Base-by-base conservation (phyloP, 441 rosid genomes). In the Erodium chrysanthum region DNA sequence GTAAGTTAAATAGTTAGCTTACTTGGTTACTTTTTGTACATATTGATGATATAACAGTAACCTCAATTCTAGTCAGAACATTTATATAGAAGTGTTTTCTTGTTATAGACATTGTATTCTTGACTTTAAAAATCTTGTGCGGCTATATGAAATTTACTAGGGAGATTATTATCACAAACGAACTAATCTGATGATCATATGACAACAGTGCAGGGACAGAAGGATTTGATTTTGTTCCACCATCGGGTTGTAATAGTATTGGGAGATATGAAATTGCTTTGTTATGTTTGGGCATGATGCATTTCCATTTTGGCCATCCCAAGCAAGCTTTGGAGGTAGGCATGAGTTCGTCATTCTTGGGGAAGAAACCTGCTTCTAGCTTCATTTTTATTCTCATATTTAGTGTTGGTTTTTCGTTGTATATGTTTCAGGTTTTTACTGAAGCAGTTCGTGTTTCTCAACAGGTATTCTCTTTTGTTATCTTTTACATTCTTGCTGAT, bases 261-360 rank as follows among this genome's bases (percentile, higher is more conserved):
- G 96, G 88, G 83, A 83, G 96, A 79, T 89, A 84, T 68, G 96
- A 88, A 83, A 82, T 85, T 79, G 96, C 84, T 70, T 82, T 88
- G 77, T 81, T 94, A 75, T 91, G 90, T 83, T 73, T 88, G 74
- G 99, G 97, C 76, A 87, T 91, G 96, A 79, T 89, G 94, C 97
- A 94, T 78, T 88, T 87, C 77, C 93, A 88, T 84, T 88, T 89
- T 78, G 99, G 99, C 64, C 97, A 94, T 84, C 99, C 97, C 48
- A 86, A 85, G 77, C 86, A 84, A 79, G 99, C 96, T 70, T 75
- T 91, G 73, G 87, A 89, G 96, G 99, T 94, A 71, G 80, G 83
- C 71, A 69, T 64, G 52, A 54, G 60, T 20, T 20, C 23, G 15
- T 17, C 17, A 52, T 7, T n/a, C 18, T 18, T 6, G 70, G 61